Base-by-base conservation (phyloP, 345 rosid genomes). In the Toxicodendron radicans region DNA sequence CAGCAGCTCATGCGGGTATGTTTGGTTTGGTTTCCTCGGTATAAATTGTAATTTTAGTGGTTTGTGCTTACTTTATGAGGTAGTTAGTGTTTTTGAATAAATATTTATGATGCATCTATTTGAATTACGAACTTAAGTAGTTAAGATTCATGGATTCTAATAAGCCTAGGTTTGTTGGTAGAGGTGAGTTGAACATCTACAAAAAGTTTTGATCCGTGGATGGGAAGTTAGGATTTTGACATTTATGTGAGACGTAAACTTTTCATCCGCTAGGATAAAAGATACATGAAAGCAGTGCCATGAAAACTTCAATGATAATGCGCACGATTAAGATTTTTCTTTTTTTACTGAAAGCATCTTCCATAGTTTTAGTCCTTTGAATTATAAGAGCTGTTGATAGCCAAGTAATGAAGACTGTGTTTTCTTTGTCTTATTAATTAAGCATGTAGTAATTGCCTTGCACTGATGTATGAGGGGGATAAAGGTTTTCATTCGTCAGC, bases 1-100 rank as follows among this genome's bases (percentile, higher is more conserved):
- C 94, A 95, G 82, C 96, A 93, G 87, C 98, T 95, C 80, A 91
- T 95, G 98, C 94, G 98, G 94, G 99, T 95, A 87, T 58, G 73
- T 71, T 51, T 58, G 30, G 9, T 70, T 68, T 57, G 56, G 7
- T 56, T 70, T 38, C 57, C 45, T 8, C 41, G 4, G 20, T 62
- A 18, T 13, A 32, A 23, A 4, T 21, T 49, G 41, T 51, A 23
- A 48, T 12, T 70, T 38, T 54, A 46, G 33, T 64, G 57, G 64
- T 62, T 52, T 74, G 38, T 58, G 59, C 57, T 64, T 62, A 45
- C 62, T 77, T 30, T 62, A 7, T 41, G 13, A 18, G 33, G 16
- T 27, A 18, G 21, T 23, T 11, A 17, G 30, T 67, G 59, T 67
- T 67, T 68, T 53, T 46, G 20, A 12, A 3, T 52, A 24, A 30